These are phyloP conservation scores for Curvularia sp. DNA, from an alignment of 2,329 filamentous ascomycete genomes.

Conservation along the genomic window DNA sequence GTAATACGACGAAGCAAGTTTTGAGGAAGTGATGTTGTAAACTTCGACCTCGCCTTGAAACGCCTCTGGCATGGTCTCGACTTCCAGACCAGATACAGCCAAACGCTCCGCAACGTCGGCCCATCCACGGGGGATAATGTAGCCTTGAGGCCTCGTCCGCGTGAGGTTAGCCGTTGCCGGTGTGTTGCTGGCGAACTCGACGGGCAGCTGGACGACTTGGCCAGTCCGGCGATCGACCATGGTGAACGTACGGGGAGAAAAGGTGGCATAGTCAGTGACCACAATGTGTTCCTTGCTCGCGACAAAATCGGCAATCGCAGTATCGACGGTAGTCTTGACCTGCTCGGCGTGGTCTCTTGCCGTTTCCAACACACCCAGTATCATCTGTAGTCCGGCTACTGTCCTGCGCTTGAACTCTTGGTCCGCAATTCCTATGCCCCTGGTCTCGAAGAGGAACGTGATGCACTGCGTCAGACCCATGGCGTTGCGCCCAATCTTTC, in stretches of 20 bases:
- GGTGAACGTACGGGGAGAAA: slow-evolving; percentile 41
- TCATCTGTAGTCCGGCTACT: slow-evolving; percentile 42
- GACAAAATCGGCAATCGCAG: slow-evolving; percentile 35
- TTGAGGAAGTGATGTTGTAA: slow-evolving; percentile 44
- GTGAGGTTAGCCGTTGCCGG: slow-evolving; percentile 47
- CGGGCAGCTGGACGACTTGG: slow-evolving; percentile 42
- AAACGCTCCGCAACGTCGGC: slow-evolving; percentile 44
- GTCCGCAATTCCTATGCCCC: slow-evolving; percentile 47
- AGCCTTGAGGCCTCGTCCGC: slow-evolving; percentile 41
- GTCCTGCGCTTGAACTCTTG: slow-evolving; percentile 47
- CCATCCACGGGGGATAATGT: slow-evolving; percentile 49
- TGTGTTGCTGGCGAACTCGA: slow-evolving; percentile 47
- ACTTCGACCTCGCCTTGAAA: slow-evolving; percentile 44
- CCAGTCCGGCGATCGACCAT: slow-evolving; percentile 45
- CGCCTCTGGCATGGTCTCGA: slow-evolving; percentile 36
- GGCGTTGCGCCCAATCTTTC: slow-evolving; percentile 48
- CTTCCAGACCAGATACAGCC: slow-evolving; percentile 42
- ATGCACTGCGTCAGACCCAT: slow-evolving; percentile 48
- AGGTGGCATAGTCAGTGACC: slow-evolving; percentile 41
- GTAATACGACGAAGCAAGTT: slow-evolving; percentile 40
- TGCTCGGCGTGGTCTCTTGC: slow-evolving; percentile 38
- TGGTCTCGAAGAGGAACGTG: slow-evolving; percentile 47
- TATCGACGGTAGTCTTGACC: slow-evolving; percentile 40
- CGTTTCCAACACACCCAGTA: slow-evolving; percentile 45
- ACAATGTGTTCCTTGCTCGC: slow-evolving; percentile 38